Evolutionary conservation across 345 rosid species (phyloP).

Genomic region (Hypericum androsaemum): DNA sequence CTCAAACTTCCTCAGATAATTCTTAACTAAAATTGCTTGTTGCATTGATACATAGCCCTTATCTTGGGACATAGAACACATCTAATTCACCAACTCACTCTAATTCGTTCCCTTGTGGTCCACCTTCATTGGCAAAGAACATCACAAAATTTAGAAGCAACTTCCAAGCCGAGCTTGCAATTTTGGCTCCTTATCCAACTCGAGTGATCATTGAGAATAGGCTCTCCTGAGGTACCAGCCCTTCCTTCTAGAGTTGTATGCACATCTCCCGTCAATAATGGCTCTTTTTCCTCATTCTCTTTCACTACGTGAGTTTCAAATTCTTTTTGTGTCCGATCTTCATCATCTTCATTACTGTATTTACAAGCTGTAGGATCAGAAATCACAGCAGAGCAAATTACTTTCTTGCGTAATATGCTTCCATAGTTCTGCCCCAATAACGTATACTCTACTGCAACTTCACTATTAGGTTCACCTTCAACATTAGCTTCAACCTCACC

Average conservation of each 20-base stretch:
- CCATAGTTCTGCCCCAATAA: too few relatives aligned
- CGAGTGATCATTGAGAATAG: constrained; percentile 86
- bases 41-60: too few relatives aligned
- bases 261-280: constrained; percentile 76
- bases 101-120: too few relatives aligned
- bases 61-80: too few relatives aligned
- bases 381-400: constrained; percentile 63
- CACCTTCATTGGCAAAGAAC: too few relatives aligned
- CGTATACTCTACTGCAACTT: too few relatives aligned
- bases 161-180: constrained; percentile 85
- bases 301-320: constrained; percentile 89
- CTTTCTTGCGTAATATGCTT: too few relatives aligned
- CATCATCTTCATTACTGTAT: constrained; percentile 82
- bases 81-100: too few relatives aligned
- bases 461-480: too few relatives aligned
- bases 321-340: constrained; percentile 82
- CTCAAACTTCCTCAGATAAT: too few relatives aligned
- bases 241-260: constrained; percentile 89
- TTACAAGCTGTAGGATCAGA: constrained; percentile 84
- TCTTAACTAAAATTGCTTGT: too few relatives aligned
- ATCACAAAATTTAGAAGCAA: constrained; percentile 61
- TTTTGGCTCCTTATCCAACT: constrained; percentile 98
- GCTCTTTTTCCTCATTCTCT: constrained; percentile 95
- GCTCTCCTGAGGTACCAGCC: constrained; percentile 81
- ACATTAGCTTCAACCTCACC: too few relatives aligned